Conservation (phyloP, 179 eudicot genomes). For the Kewa caespitosa region DNA sequence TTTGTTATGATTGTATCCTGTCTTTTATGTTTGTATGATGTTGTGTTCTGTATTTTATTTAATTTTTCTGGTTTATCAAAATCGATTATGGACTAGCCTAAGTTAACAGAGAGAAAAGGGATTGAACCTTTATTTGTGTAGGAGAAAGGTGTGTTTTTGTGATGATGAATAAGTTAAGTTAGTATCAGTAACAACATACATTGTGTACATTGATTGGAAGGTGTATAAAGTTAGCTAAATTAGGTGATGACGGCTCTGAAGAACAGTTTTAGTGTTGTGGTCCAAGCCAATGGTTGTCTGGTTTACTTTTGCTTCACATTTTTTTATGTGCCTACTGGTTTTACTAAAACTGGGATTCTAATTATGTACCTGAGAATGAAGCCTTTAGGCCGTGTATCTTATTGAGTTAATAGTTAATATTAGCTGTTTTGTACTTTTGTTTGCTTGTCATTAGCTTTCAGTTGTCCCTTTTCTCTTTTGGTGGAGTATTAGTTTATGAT, state of each 20-base stretch:
- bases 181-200: conserved; percentile 12
- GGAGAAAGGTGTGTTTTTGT: no score
- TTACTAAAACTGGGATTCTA: not conserved
- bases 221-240: conserved; percentile 22
- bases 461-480: not conserved
- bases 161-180: no score
- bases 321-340: not conserved
- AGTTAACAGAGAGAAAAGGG: no score
- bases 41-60: no score
- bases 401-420: not conserved
- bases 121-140: no score
- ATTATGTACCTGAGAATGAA: not conserved
- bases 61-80: no score
- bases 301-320: not conserved
- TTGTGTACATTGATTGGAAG: conserved; percentile 5
- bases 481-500: not conserved
- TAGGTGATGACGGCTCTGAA: not conserved
- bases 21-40: no score
- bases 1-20: no score
- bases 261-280: conserved; percentile 10
- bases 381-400: not conserved
- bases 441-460: conserved; percentile 7
- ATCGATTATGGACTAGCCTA: no score
- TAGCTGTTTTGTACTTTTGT: not conserved
- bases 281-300: not conserved